phyloP scores from a whole-genome alignment of 2,329 filamentous ascomycete genomes.

The Sphaceloma murrayae region DNA sequence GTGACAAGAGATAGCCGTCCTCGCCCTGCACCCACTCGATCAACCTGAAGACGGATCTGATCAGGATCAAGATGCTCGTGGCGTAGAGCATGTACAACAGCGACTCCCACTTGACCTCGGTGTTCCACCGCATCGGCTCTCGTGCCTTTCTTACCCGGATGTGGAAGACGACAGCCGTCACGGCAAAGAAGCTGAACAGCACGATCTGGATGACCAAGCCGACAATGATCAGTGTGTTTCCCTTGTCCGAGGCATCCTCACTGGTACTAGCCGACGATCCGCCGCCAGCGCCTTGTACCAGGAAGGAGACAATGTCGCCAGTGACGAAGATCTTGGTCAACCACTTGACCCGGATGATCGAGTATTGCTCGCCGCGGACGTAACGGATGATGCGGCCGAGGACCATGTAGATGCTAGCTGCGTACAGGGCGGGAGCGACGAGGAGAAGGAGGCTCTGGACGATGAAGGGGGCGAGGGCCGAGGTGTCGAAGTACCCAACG shows the following conservation, averaged over 20 bases:
- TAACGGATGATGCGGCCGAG: conserved; percentile 38
- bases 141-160: conserved; percentile 20
- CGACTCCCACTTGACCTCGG: conserved; percentile 28
- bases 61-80: conserved; percentile 38
- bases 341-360: conserved; percentile 36
- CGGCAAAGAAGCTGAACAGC: conserved; percentile 43
- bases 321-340: conserved; percentile 48
- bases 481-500: conserved; percentile 23
- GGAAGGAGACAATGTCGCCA: conserved; percentile 42
- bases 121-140: conserved; percentile 16
- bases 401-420: conserved; percentile 45
- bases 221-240: conserved; percentile 38
- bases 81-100: conserved; percentile 37
- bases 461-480: conserved; percentile 32
- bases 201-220: conserved; percentile 43
- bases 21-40: conserved; percentile 41
- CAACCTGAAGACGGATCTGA: conserved; percentile 42
- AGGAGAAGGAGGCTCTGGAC: conserved; percentile 39
- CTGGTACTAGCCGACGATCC: conserved; percentile 32
- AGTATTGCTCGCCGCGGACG: conserved; percentile 35
- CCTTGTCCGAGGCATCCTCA: conserved; percentile 31
- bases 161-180: conserved; percentile 26
- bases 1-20: conserved; percentile 35
- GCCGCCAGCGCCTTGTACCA: conserved; percentile 39
- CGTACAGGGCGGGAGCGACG: conserved; percentile 41